A percentile compares a stretch with the other conserved stretches of the same genome.
phyloP scores from a whole-genome alignment of 306 rosid genomes.

The Psophocarpus tetragonolobus region DNA sequence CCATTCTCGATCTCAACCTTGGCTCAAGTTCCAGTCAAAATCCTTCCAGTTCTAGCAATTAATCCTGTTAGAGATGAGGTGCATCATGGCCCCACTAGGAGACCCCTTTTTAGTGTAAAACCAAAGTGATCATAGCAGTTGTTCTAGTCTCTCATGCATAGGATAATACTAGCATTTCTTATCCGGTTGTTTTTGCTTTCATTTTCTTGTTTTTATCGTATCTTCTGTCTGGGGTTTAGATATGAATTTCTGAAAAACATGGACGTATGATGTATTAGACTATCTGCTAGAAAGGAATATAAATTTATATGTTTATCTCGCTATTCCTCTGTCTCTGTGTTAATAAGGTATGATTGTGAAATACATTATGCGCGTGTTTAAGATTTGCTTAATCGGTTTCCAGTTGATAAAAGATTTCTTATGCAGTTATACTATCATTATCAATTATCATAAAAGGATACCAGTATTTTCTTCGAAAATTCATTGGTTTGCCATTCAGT shows the following conservation, averaged over 20 bases:
- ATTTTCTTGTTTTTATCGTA: conserved; percentile 34
- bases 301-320: conserved; percentile 27
- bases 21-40: conserved; percentile 53
- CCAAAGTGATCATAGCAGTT: conserved; percentile 45
- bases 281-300: conserved; percentile 52
- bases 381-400: background rate
- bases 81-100: conserved; percentile 59
- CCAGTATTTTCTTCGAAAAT: background rate
- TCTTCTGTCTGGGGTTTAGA: conserved; percentile 36
- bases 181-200: conserved; percentile 33
- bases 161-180: conserved; percentile 43
- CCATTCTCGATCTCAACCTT: conserved; percentile 63
- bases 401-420: background rate
- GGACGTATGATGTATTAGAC: conserved; percentile 49
- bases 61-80: conserved; percentile 30
- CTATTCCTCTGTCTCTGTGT: background rate
- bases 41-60: conserved; percentile 63
- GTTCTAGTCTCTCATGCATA: conserved; percentile 56
- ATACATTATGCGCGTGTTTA: background rate
- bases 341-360: background rate
- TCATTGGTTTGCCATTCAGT: background rate
- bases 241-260: conserved; percentile 41
- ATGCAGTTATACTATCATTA: background rate
- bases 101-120: conserved; percentile 47
- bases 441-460: background rate